These are phyloP conservation scores for Saxophila tyrrhenica DNA, from an alignment of 495 filamentous ascomycete genomes.

Conservation along the genomic window DNA sequence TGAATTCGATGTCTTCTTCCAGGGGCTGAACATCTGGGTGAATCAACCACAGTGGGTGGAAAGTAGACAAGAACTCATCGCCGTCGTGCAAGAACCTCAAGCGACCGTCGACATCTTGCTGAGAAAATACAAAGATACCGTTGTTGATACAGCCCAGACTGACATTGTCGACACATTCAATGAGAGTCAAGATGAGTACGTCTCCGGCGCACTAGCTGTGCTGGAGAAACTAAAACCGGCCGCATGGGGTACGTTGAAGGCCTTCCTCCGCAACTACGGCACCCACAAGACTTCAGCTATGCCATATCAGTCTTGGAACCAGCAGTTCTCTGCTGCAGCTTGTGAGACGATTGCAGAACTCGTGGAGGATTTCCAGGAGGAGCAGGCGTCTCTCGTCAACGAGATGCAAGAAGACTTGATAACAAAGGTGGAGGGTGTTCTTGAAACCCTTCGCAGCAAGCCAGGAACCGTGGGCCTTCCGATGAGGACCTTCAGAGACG, in stretches of 20 bases:
- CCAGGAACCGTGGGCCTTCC: neutral
- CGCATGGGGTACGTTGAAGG: neutral
- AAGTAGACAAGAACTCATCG: neutral
- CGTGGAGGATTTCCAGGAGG: neutral
- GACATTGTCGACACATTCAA: neutral
- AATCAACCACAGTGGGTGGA: neutral
- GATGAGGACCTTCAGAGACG: neutral
- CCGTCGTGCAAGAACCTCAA: neutral
- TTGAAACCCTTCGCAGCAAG: neutral
- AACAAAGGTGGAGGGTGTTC: neutral
- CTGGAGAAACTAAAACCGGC: neutral
- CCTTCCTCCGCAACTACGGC: conserved; percentile 12
- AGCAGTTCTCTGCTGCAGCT: conserved; percentile 3
- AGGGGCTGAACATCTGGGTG: conserved; percentile 6
- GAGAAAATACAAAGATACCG: neutral
- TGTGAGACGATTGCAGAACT: neutral
- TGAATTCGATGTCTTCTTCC: conserved; percentile 6
- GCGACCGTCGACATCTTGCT: neutral
- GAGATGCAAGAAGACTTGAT: neutral
- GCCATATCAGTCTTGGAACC: conserved; percentile 10
- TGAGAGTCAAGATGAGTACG: neutral
- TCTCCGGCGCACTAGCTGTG: neutral
- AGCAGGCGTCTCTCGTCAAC: neutral
- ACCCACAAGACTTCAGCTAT: conserved; percentile 2
- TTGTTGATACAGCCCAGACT: neutral